A percentile compares a stretch with the other conserved stretches of the same genome.
These are phyloP conservation scores for Setomelanomma holmii DNA, from an alignment of 2,329 filamentous ascomycete species.

Conservation along the genomic window DNA sequence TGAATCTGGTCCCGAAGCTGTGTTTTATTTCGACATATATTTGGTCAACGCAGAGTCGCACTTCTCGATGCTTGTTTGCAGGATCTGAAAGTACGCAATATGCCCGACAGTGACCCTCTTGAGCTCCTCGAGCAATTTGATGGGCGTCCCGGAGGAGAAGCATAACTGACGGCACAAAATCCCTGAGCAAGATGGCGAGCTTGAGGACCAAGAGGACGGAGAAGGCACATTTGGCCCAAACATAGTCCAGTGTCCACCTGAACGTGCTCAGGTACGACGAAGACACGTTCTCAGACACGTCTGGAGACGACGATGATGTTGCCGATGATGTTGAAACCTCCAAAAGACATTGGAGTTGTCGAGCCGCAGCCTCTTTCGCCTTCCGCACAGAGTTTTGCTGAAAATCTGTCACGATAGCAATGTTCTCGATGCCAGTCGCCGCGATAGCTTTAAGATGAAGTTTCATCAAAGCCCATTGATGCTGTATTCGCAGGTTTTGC, in stretches of 20 bases:
- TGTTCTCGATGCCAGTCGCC: conserved; percentile 58
- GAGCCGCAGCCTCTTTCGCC: conserved; percentile 59
- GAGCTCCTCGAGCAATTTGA: conserved; percentile 53
- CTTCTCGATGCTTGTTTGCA: conserved; percentile 59
- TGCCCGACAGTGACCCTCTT: conserved; percentile 52
- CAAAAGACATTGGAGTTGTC: conserved; percentile 59
- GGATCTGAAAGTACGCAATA: conserved; percentile 57
- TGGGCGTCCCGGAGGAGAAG: conserved; percentile 54
- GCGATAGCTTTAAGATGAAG: conserved; percentile 60
- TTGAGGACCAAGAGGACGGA: conserved; percentile 64
- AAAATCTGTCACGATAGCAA: conserved; percentile 59
- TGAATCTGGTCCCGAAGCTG: conserved; percentile 3
- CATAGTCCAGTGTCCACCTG: conserved; percentile 64
- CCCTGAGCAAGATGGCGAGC: conserved; percentile 58
- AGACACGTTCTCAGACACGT: too few relatives aligned
- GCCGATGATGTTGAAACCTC: conserved; percentile 13
- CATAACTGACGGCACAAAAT: conserved; percentile 49
- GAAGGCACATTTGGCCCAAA: conserved; percentile 66
- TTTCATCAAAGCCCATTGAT: conserved; percentile 62
- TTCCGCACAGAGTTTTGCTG: conserved; percentile 58
- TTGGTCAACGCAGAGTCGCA: conserved; percentile 56
- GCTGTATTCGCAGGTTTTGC: conserved; percentile 59
- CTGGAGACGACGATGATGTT: too few relatives aligned
- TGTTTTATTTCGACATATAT: conserved; percentile 30
- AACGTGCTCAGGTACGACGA: conserved; percentile 58